Percentiles rank a stretch among this genome's conserved stretches.
Conservation (phyloP, 495 filamentous ascomycete genomes). For the Cryomyces minteri region DNA sequence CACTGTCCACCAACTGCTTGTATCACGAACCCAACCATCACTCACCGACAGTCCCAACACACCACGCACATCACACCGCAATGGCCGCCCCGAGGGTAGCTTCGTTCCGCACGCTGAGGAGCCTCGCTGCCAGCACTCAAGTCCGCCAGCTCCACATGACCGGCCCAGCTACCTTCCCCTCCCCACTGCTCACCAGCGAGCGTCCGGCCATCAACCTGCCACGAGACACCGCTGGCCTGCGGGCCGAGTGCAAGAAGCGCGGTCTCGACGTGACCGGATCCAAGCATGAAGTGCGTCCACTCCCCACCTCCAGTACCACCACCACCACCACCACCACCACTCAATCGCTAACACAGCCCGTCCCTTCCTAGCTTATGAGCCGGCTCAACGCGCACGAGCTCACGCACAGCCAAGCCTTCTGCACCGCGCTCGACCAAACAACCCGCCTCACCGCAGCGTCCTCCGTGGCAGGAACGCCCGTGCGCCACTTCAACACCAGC, state of each 20-base stretch:
- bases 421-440: conserved; percentile 27
- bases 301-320: too few relatives aligned
- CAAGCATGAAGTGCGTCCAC: too few relatives aligned
- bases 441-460: conserved; percentile 12
- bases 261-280: conserved; percentile 29
- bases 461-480: conserved; percentile 6
- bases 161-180: conserved; percentile 21
- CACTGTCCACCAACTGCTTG: too few relatives aligned
- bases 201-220: conserved; percentile 17
- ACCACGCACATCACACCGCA: conserved; percentile 1
- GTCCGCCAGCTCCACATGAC: conserved; percentile 36
- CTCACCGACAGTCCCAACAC: too few relatives aligned
- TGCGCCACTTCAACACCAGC: conserved; percentile 41
- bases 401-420: conserved; percentile 30
- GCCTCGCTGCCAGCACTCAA: conserved; percentile 20
- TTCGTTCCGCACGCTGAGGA: conserved; percentile 30
- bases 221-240: conserved; percentile 15
- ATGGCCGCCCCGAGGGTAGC: conserved; percentile 33
- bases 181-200: conserved; percentile 16
- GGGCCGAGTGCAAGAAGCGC: conserved; percentile 21
- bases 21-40: too few relatives aligned
- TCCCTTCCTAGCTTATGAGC: conserved; percentile 24
- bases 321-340: too few relatives aligned
- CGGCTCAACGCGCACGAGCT: conserved; percentile 35
- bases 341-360: conserved; percentile 1